phyloP scores from a whole-genome alignment of 352 stramenopile species.

The Aphanomyces invadans region DNA sequence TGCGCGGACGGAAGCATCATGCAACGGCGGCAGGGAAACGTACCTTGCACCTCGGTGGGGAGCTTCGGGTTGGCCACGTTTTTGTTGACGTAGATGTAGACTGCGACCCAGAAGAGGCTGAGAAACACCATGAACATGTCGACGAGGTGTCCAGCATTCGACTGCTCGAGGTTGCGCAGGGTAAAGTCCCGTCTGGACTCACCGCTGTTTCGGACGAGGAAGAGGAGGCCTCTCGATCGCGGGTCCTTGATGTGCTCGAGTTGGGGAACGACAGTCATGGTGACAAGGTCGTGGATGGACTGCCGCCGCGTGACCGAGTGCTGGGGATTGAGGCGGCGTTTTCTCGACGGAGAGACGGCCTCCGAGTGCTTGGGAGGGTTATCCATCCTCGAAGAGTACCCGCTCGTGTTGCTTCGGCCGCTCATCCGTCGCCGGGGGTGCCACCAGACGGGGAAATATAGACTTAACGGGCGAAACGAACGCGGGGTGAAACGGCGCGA shows the following conservation, averaged over 20 bases:
- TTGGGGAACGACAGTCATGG: not conserved
- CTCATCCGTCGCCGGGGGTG: not conserved
- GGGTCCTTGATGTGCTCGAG: slow-evolving; percentile 20
- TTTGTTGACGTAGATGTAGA: slow-evolving; percentile 59
- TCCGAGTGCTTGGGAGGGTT: not conserved
- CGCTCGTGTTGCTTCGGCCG: not conserved
- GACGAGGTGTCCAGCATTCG: slow-evolving; percentile 41
- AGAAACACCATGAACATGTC: slow-evolving; percentile 41
- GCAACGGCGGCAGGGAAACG: not conserved
- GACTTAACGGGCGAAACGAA: not conserved
- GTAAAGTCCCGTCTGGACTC: slow-evolving; percentile 59
- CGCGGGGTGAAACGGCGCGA: not conserved
- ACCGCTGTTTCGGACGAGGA: slow-evolving; percentile 26
- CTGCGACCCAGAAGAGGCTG: slow-evolving; percentile 53
- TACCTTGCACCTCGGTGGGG: slow-evolving; percentile 45
- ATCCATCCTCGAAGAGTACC: not conserved
- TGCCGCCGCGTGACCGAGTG: slow-evolving; percentile 8
- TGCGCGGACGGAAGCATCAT: not conserved
- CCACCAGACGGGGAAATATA: not conserved
- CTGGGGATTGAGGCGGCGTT: slow-evolving; percentile 7
- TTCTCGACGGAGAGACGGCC: not conserved
- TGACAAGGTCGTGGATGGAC: slow-evolving; percentile 15
- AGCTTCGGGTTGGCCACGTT: slow-evolving; percentile 29
- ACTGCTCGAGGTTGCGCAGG: slow-evolving; percentile 66
- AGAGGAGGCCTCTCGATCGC: slow-evolving; percentile 11